Base-by-base conservation (phyloP, 2,329 filamentous ascomycete species). In the Xylaria hypoxylon region DNA sequence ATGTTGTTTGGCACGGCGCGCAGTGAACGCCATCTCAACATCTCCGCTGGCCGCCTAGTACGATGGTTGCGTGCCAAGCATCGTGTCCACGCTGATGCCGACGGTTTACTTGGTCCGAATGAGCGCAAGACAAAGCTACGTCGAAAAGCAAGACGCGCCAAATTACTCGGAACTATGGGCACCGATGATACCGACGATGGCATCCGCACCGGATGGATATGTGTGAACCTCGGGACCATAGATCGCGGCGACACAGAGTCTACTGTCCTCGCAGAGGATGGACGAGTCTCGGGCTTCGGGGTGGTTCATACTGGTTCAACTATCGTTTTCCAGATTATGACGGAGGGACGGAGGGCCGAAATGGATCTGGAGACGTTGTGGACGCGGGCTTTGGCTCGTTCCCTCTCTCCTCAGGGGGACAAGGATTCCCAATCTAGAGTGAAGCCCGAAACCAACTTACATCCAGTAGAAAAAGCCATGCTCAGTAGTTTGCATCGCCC, bases 1-100 rank as follows among this genome's bases (percentile, higher is more conserved):
- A 98, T 98, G 96, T 81, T 99, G 33, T 89, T 99, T 70, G 94
- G 92, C 45, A 97, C 94, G 8, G 93, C 95, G 15, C 90, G 96
- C 65, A 96, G 93, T 74, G 93, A 97, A 78, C 94, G 95, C 59
- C 96, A 99, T 81, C 83, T 99, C 40, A 95, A 97, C 76, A 91
- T 97, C 24, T 93, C 93, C 1, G 93, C 94, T 0, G 94, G 97
- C 75, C 89, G 93, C n/a, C 86, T 97, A 28, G 93, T 94, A 70
- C 88, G 95, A 65, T 97, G 93, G 91, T 81, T 97, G 50, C 86
- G 94, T 59, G 89, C 86, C 47, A 87, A 89, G 13, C 88, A 93
- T 78, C 89, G 89, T 61, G 81, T 98, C 42, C 82, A 86, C 2
- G 93, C 95, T 0, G 87, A 89, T 71, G 94, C 96, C 0, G 96